These are phyloP conservation scores for Lodderomyces metapsilosis DNA, from an alignment of 1,139 yeast species.

Conservation along the genomic window DNA sequence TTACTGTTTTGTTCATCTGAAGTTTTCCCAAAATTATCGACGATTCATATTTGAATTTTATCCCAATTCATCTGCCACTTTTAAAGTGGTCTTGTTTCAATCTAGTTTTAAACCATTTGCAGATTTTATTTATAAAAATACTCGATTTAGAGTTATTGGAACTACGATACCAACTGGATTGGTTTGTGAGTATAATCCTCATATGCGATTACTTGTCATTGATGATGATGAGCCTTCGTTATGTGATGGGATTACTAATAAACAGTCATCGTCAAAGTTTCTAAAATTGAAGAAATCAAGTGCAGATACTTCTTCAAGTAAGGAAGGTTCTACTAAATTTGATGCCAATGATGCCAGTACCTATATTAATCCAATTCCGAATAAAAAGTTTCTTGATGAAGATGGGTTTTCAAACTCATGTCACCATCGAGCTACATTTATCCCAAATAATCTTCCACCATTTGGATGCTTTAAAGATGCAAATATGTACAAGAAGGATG, in stretches of 20 bases:
- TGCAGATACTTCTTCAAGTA: too few relatives aligned
- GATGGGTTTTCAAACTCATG: constrained; percentile 4
- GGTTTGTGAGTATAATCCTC: constrained; percentile 32
- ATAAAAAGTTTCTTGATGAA: constrained; percentile 15
- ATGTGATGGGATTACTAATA: constrained; percentile 35
- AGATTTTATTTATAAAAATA: constrained; percentile 37
- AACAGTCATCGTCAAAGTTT: constrained; percentile 19
- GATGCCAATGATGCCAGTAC: constrained; percentile 13
- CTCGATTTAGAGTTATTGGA: constrained; percentile 42
- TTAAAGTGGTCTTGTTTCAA: constrained; percentile 33
- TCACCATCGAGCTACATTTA: constrained; percentile 14
- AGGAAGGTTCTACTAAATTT: constrained; percentile 4
- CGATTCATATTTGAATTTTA: constrained; percentile 26
- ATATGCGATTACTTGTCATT: constrained; percentile 32
- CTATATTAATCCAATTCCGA: constrained; percentile 33
- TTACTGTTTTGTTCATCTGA: constrained; percentile 35
- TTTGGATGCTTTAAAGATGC: constrained; percentile 39
- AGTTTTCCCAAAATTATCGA: constrained; percentile 27
- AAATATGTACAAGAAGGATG: constrained; percentile 18
- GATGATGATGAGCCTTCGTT: constrained; percentile 37
- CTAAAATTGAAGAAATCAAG: constrained; percentile 16
- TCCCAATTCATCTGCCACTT: constrained; percentile 9
- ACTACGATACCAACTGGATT: constrained; percentile 33
- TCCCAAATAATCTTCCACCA: constrained; percentile 39
- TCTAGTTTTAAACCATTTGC: constrained; percentile 40